These are phyloP conservation scores for Dictyostelium discoideum DNA, from an alignment of 78 protist genomes.

Conservation along the genomic window DNA sequence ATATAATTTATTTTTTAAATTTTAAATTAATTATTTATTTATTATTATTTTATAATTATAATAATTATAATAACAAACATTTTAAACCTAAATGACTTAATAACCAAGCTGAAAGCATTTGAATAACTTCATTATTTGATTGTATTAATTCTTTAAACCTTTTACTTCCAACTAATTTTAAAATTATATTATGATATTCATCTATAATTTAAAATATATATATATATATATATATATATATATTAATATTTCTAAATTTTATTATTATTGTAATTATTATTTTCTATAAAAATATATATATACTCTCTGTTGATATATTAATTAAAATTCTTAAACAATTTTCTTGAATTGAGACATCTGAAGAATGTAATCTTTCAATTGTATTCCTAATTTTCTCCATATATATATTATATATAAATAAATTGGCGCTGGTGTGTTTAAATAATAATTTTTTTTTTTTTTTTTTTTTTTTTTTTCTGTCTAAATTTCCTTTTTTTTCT, in stretches of 20 bases:
- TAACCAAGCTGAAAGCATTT: slow-evolving; percentile 63
- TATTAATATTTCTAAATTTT: neutral
- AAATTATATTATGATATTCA: slow-evolving; percentile 10
- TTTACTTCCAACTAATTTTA: slow-evolving; percentile 1
- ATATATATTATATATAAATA: neutral
- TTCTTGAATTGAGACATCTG: slow-evolving; percentile 74
- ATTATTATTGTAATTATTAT: neutral
- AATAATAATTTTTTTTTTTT: neutral
- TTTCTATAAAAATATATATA: neutral
- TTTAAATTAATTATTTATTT: neutral
- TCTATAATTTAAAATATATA: neutral
- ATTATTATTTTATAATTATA: neutral
- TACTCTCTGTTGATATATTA: slow-evolving; percentile 63
- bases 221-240: neutral
- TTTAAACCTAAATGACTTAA: slow-evolving; percentile 68
- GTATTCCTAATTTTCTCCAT: slow-evolving; percentile 68
- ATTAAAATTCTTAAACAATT: slow-evolving; percentile 31
- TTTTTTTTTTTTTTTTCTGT: neutral
- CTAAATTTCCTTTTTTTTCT: neutral
- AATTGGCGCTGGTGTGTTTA: neutral
- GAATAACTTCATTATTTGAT: slow-evolving; percentile 71
- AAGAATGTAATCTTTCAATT: slow-evolving; percentile 46
- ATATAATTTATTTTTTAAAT: no score
- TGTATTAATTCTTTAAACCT: slow-evolving; percentile 47
- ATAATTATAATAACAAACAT: no score